These are phyloP conservation scores for Yamadazyma sp. DNA, from an alignment of 1,139 yeast species.

Conservation along the genomic window DNA sequence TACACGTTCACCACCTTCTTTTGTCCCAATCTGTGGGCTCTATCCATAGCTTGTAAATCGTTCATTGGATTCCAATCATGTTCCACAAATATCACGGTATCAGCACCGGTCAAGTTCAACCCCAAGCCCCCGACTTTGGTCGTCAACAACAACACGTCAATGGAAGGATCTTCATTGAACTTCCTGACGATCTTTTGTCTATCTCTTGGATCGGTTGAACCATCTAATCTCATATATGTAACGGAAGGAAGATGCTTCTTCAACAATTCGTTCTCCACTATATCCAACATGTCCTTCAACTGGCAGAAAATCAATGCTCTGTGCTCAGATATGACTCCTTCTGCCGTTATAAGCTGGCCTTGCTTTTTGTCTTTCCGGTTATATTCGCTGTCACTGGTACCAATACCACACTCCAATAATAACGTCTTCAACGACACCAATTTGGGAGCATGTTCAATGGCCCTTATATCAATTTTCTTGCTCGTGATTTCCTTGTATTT, in stretches of 20 bases:
- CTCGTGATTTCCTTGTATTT: constrained; percentile 65
- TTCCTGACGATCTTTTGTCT: constrained; percentile 89
- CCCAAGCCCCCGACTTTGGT: constrained; percentile 99
- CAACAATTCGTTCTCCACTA: constrained; percentile 87
- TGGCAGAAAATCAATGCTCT: constrained; percentile 96
- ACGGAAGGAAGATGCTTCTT: constrained; percentile 86
- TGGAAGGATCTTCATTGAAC: constrained; percentile 95
- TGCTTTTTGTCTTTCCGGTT: constrained; percentile 27
- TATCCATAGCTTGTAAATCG: constrained; percentile 98
- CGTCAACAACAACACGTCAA: constrained; percentile 85
- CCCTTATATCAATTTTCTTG: constrained; percentile 61
- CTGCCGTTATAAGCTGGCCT: constrained; percentile 44
- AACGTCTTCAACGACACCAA: constrained; percentile 78
- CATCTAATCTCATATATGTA: constrained; percentile 93
- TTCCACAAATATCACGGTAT: constrained; percentile 96
- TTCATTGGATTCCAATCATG: constrained; percentile 99
- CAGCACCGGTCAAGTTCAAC: constrained; percentile 95
- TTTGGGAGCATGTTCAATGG: constrained; percentile 88
- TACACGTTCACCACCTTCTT: constrained; percentile 96
- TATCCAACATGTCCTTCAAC: constrained; percentile 94
- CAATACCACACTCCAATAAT: constrained; percentile 92
- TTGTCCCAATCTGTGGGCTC: constrained; percentile 98
- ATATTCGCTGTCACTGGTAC: constrained; percentile 53
- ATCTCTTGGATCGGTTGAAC: constrained; percentile 89
- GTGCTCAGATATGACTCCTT: constrained; percentile 89